Evolutionary conservation across 1,284 basidiomycete species (phyloP).

Genomic region (Ceratobasidium sp.): DNA sequence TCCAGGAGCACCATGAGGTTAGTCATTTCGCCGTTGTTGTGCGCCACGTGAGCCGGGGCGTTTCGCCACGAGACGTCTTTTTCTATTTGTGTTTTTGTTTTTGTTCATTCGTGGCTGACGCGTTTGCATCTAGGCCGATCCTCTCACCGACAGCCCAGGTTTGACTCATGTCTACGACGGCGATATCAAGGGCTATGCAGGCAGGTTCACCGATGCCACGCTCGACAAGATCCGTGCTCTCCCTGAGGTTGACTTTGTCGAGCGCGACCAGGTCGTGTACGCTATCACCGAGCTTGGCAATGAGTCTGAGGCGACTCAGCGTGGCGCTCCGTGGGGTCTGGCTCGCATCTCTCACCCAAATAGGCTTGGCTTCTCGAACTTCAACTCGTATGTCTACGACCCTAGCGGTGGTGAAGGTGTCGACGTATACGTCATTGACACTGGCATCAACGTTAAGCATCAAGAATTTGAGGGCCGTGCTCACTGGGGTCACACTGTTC

Average conservation of each 20-base stretch:
- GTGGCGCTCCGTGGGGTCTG: slow-evolving; percentile 92
- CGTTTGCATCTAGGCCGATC: slow-evolving; percentile 45
- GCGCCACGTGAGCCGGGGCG: slow-evolving; percentile 40
- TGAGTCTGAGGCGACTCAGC: slow-evolving; percentile 59
- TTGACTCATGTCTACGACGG: slow-evolving; percentile 75
- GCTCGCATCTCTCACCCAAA: slow-evolving; percentile 92
- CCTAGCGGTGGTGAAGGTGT: slow-evolving; percentile 85
- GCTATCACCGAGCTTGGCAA: slow-evolving; percentile 61
- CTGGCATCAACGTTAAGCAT: slow-evolving; percentile 65
- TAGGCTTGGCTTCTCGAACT: slow-evolving; percentile 81
- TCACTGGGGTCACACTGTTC: slow-evolving; percentile 60
- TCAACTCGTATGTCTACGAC: slow-evolving; percentile 86
- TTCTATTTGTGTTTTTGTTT: neutral
- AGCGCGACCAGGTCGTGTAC: slow-evolving; percentile 88
- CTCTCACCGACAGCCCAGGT: slow-evolving; percentile 57
- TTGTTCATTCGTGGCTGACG: slow-evolving; percentile 45
- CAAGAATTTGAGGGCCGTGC: slow-evolving; percentile 66
- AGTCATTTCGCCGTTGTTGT: slow-evolving; percentile 17
- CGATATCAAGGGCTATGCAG: slow-evolving; percentile 80
- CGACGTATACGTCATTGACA: slow-evolving; percentile 73
- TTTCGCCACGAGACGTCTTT: neutral
- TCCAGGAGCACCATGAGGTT: slow-evolving; percentile 44
- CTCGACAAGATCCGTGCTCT: slow-evolving; percentile 81
- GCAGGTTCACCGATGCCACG: slow-evolving; percentile 77
- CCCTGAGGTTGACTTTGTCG: slow-evolving; percentile 93